Evolutionary conservation across 768 basidiomycete genomes (phyloP).

Genomic region (Tricholoma terreum): DNA sequence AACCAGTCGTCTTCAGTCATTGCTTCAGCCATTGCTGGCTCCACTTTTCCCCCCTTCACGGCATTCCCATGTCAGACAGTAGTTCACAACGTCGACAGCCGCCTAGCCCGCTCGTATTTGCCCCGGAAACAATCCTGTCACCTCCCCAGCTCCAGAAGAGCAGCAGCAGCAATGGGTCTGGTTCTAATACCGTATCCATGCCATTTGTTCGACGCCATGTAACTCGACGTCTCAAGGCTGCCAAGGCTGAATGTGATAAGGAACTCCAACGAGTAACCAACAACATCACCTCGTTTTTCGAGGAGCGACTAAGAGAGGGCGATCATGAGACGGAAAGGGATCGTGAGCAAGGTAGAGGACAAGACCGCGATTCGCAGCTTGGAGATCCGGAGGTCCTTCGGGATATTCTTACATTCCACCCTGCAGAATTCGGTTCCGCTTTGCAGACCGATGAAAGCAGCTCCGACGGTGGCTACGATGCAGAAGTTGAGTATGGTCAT

Average conservation of each 20-base stretch:
- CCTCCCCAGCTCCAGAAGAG: slow-evolving; percentile 43
- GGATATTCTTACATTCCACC: slow-evolving; percentile 59
- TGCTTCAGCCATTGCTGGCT: slow-evolving; percentile 19
- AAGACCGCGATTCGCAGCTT: slow-evolving; percentile 56
- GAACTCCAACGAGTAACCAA: slow-evolving; percentile 92
- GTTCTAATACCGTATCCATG: slow-evolving; percentile 82
- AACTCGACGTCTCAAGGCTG: slow-evolving; percentile 85
- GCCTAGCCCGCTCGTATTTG: slow-evolving; percentile 80
- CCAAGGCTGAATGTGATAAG: slow-evolving; percentile 96
- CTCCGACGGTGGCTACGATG: slow-evolving; percentile 83
- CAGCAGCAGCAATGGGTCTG: slow-evolving; percentile 42
- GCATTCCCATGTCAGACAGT: slow-evolving; percentile 46
- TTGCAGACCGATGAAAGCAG: slow-evolving; percentile 68
- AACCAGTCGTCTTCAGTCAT: slow-evolving; percentile 17
- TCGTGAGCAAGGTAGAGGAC: slow-evolving; percentile 42
- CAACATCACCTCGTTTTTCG: slow-evolving; percentile 92
- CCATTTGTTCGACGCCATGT: slow-evolving; percentile 92
- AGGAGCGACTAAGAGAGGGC: slow-evolving; percentile 79
- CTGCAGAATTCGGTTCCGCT: slow-evolving; percentile 52
- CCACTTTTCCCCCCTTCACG: slow-evolving; percentile 12
- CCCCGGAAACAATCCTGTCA: slow-evolving; percentile 61
- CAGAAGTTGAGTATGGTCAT: slow-evolving; percentile 62
- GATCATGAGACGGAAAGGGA: slow-evolving; percentile 67
- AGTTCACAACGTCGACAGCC: slow-evolving; percentile 53
- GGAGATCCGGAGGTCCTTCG: slow-evolving; percentile 55